Evolutionary conservation across 2,329 filamentous ascomycete species (phyloP), one percentile per base, ranked within the genome.

Genomic region (Monilinia fructigena): DNA sequence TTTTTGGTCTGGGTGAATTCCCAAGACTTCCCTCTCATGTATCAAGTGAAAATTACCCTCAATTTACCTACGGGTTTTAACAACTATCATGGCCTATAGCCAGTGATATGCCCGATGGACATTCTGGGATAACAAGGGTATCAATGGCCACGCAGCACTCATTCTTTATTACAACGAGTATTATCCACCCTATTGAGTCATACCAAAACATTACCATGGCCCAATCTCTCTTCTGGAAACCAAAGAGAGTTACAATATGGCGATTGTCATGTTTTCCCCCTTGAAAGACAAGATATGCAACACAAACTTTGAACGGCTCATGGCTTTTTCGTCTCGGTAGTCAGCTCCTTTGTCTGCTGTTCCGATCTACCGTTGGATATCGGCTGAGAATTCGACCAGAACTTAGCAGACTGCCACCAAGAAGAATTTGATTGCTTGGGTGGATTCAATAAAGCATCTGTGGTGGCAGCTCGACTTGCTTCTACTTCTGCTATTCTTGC

Each of bases 361-460:
- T 38, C 58, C 14, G n/a, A 61, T 11, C n/a, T 38, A 23, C 28
- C 20, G 10, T 38, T 38, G 12, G 56, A 35, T 58, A 31, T 26
- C 40, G 42, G 40, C 53, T 38, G 62, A 58, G 62, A 16, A 40
- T n/a, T 68, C 47, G 67, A 55, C 70, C 70, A 72, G 23, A 70
- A 38, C 48, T 55, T 68, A 12, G 65, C 62, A 20, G 63, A 73
- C 7, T 72, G 65, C 71, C 70, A 73, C 71, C 70, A 73, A 59
- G 72, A 73, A 56, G 71, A 71, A 8, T 50, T 69, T 18, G 68
- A n/a, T 31, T 65, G 47, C n/a, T 59, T 48, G 20, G 67, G 52
- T 23, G 69, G 59, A 16, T 69, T 67, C 61, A 73, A 56, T 16
- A 66, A 64, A 42, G 69, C 55, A 38, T 70, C 59, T 20, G 68